These are phyloP conservation scores for Boletus speciosus DNA, from an alignment of 768 basidiomycete species.

Conservation along the genomic window DNA sequence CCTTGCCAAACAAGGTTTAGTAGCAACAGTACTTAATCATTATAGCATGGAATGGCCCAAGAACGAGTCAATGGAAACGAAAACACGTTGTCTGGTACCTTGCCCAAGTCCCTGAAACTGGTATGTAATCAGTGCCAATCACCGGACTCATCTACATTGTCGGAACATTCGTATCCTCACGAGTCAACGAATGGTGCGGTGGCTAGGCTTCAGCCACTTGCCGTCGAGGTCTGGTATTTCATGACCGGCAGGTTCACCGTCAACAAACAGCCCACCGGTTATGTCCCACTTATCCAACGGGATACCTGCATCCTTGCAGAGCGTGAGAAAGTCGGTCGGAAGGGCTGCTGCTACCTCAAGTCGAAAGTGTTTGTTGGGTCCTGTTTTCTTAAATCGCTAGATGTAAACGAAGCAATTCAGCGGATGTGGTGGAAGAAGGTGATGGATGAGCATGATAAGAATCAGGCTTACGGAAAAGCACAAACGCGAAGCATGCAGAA, in stretches of 20 bases:
- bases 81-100: constrained; percentile 16
- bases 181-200: constrained; percentile 12
- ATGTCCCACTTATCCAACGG: constrained; percentile 34
- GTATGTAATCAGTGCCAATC: background rate
- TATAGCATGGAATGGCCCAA: constrained; percentile 8
- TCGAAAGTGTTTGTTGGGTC: constrained; percentile 46
- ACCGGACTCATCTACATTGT: background rate
- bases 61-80: constrained; percentile 13
- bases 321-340: constrained; percentile 49
- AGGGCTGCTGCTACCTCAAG: constrained; percentile 56
- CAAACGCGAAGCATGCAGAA: constrained; percentile 57
- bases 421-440: background rate
- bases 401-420: background rate
- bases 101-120: constrained; percentile 5
- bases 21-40: constrained; percentile 12
- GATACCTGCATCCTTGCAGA: constrained; percentile 49
- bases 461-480: constrained; percentile 48
- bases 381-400: constrained; percentile 47
- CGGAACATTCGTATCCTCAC: constrained; percentile 1
- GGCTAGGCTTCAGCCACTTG: constrained; percentile 27
- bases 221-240: constrained; percentile 40
- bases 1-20: constrained; percentile 23
- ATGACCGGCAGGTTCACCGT: constrained; percentile 38
- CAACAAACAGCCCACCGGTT: constrained; percentile 45
- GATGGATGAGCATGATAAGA: background rate